Evolutionary conservation across 169 alveolate genomes (phyloP), one percentile per base, ranked within the genome.

Genomic region (Babesia caballi): DNA sequence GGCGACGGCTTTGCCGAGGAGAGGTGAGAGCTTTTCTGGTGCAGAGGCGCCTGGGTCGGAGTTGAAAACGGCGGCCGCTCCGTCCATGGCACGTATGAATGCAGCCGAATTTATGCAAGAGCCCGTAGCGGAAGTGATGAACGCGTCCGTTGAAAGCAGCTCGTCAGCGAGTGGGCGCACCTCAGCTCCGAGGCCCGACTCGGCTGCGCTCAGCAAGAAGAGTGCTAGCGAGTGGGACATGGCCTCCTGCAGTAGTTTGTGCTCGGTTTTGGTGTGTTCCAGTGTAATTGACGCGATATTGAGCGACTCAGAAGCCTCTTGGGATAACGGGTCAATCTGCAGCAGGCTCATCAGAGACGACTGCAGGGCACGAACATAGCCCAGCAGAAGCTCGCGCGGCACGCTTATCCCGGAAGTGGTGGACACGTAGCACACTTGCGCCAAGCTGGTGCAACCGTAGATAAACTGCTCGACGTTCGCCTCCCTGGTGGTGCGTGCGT

Each of bases 151-250:
- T 3, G 23, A 33, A 14, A 61, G 35, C 27, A 65, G 32, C 23
- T 32, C 49, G 15, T 38, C 21, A 23, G 41, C 35, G 1, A 23
- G 11, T n/a, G 52, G 53, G 1, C 17, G 8, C 40, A 60, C 51
- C 17, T 59, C 44, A 4, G 27, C 23, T n/a, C 32, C 44, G 12
- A 60, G 12, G 12, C 75, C 84, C 23, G 38, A 47, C 50, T 73
- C 84, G 40, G 59, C 53, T 0, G 67, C 69, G 14, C 69, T 52
- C 27, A 73, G 38, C 38, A 58, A 35, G 15, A 58, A 25, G n/a
- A 41, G 25, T 19, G 59, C 73, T 19, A 73, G n/a, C 12, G 71
- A 5, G 5, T 38, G 14, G 6, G 75, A 44, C 0, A 73, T 4
- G n/a, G 28, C 44, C 1, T 36, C 49, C 27, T 51, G 15, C 23